Base-by-base conservation (phyloP, 768 basidiomycete species). In the Lactifluus subvellereus region DNA sequence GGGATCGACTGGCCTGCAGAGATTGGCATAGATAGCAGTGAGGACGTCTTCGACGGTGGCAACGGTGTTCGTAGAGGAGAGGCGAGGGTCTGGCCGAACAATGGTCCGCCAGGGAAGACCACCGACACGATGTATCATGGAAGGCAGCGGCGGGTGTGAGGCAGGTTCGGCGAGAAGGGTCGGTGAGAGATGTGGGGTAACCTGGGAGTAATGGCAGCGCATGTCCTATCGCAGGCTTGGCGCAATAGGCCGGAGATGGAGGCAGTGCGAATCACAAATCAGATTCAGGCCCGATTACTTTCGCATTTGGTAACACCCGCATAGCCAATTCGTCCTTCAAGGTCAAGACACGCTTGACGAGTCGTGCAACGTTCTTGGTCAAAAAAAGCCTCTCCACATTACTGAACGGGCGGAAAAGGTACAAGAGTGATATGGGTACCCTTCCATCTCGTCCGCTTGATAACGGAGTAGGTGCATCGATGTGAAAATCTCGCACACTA, bases 31-130 rank as follows among this genome's bases (percentile, higher is more conserved):
- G 18, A 62, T 43, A 1, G 48, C 16, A 8, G 37, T 18, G 16
- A 62, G 27, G n/a, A 62, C 50, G 18, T 62, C 61, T 0, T 13
- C 42, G 18, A 62, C 57, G 9, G 52, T 59, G 52, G 59, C 61
- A 11, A 50, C 57, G 50, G 27, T 27, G 27, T 27, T 27, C 27
- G 27, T 27, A 27, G 27, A 27, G 27, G 27, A 27, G 4, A 27
- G 4, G 0, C 1, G 0, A 3, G n/a, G 6, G 43, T 57, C 61
- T 1, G 61, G 61, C 1, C 0, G 8, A 6, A 57, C 61, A 4
- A 5, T 47, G 22, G 51, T 47, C 18, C 37, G 0, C 61, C 61
- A 57, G 4, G 61, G 50, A 9, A 62, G 56, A 1, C 45, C 43
- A 4, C 56, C 56, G 4, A 62, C 35, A 16, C 61, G 61, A 53